Evolutionary conservation across 805 yeast species (phyloP), one percentile per base, ranked within the genome.

Genomic region (Hermanozyma aechmeae): DNA sequence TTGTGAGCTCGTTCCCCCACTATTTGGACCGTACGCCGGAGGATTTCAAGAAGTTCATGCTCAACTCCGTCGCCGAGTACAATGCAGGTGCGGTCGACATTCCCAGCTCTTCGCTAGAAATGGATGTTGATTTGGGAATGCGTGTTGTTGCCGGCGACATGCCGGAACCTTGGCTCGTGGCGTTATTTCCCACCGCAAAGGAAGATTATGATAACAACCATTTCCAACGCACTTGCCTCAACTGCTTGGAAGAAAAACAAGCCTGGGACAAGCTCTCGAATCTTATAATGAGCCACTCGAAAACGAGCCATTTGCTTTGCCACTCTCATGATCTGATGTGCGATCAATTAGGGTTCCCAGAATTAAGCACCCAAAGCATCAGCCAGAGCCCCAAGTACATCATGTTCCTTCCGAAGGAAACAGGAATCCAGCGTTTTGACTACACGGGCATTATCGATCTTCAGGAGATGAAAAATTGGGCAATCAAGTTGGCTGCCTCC

Each of bases 111-210:
- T 69, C 76, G 19, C 42, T 45, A 17, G 35, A 45, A 10, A 39
- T 73, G 14, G 48, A 56, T 17, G 56, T 65, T 2, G 61, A 58
- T 29, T 58, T 63, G 10, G 45, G 79, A 41, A 33, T 74, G 25
- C 50, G 61, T 10, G 40, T 76, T 4, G 53, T 79, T 7, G 68
- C 69, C 0, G 83, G 84, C 1, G 59, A 66, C 12, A 46, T 46
- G 5, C 27, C 14, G 15, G 53, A 55, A 16, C 82, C 89, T 2
- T 51, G 60, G 30, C 53, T 81, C 37, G 62, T 81, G 3, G 67
- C 81, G 11, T 75, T 81, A 35, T 79, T 80, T 73, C 86, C 87
- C 2, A 53, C 75, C 3, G 50, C 64, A 4, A 60, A 64, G 26
- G 50, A 66, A 16, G 56, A 68, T 31, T 51, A 61, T 42, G 46